Percentiles rank a stretch among this genome's conserved stretches.
Evolutionary conservation across 2,329 filamentous ascomycete genomes (phyloP).

Genomic region (Nemania diffusa): DNA sequence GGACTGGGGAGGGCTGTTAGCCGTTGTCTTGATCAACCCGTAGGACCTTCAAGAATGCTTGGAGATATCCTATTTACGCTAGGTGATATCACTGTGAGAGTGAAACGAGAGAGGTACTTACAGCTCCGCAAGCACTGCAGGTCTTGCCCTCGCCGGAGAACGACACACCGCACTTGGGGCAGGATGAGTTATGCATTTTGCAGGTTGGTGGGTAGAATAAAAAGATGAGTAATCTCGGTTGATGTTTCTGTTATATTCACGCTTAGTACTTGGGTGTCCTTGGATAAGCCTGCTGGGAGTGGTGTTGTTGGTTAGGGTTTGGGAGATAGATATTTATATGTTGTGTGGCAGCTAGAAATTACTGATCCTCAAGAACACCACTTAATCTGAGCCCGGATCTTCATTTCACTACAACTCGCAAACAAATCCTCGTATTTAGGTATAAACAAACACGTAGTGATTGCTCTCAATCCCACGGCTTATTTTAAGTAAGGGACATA

Average conservation of each 20-base stretch:
- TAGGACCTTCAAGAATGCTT: too few relatives aligned
- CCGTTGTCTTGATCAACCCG: neutral
- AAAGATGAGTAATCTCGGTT: conserved; percentile 9
- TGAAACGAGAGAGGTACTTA: conserved; percentile 51
- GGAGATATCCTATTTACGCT: neutral
- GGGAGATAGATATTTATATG: neutral
- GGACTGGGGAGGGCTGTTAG: conserved; percentile 23
- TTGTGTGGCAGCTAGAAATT: neutral
- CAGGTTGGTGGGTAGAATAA: conserved; percentile 25
- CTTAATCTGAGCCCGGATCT: neutral
- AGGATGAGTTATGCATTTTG: conserved; percentile 57
- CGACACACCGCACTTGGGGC: conserved; percentile 67
- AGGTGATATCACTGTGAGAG: neutral
- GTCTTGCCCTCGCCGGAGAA: conserved; percentile 61
- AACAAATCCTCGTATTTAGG: neutral
- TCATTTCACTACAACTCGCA: neutral
- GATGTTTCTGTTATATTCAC: conserved; percentile 10
- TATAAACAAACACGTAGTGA: neutral
- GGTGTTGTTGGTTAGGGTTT: too few relatives aligned
- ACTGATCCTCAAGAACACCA: neutral
- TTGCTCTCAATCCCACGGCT: neutral
- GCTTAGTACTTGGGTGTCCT: conserved; percentile 9
- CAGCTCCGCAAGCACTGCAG: conserved; percentile 67
- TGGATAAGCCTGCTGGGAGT: neutral
- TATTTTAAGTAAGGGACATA: neutral